Conservation (phyloP, 257 asterid species). For the Fraxinus cuspidata region DNA sequence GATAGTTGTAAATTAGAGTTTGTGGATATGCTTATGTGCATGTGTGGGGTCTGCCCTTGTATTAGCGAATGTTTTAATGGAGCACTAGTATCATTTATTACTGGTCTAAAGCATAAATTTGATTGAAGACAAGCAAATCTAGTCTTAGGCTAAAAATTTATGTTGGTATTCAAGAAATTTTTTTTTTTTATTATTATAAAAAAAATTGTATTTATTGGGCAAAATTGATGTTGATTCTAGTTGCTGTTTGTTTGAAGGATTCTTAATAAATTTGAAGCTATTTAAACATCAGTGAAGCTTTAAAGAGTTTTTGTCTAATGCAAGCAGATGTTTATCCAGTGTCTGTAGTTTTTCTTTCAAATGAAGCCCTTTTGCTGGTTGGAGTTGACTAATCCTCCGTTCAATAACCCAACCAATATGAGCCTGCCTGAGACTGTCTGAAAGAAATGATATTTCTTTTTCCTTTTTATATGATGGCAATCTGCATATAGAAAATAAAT, state of each 20-base stretch:
- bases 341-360: too few relatives aligned
- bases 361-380: too few relatives aligned
- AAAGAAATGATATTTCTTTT: too few relatives aligned
- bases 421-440: background rate
- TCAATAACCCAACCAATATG: too few relatives aligned
- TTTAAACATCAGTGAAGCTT: background rate
- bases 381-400: too few relatives aligned
- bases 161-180: background rate
- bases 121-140: background rate
- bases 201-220: background rate
- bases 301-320: background rate
- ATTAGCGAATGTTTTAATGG: background rate
- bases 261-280: background rate
- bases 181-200: background rate
- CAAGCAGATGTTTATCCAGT: conserved; percentile 1
- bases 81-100: background rate
- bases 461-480: too few relatives aligned
- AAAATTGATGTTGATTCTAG: background rate
- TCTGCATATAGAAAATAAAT: too few relatives aligned
- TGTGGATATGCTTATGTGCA: background rate
- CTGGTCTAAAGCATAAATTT: background rate
- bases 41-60: background rate
- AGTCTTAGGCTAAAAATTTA: background rate
- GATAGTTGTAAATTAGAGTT: background rate
- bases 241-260: background rate